These are phyloP conservation scores for Lactifluus rugatus DNA, from an alignment of 768 basidiomycete species.

Conservation along the genomic window DNA sequence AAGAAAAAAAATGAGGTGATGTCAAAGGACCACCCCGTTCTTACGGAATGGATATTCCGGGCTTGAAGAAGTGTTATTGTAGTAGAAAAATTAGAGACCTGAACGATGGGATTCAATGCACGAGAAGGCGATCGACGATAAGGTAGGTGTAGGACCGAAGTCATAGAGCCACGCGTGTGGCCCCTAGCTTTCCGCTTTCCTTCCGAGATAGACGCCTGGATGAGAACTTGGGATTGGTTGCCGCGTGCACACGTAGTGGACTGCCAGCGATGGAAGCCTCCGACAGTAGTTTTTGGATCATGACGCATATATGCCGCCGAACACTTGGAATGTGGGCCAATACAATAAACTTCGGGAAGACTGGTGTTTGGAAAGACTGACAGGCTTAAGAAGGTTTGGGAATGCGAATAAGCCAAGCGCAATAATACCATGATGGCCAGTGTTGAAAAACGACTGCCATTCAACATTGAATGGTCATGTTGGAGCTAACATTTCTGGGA, in stretches of 20 bases:
- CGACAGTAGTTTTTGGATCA: background rate
- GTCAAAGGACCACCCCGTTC: background rate
- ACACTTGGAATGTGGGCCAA: background rate
- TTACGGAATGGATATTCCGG: slow-evolving; percentile 9
- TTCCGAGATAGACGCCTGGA: slow-evolving; percentile 7
- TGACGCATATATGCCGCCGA: background rate
- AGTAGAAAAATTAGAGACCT: background rate
- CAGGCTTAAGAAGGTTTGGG: background rate
- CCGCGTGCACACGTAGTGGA: background rate
- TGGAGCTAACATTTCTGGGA: background rate
- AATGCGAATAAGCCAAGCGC: background rate
- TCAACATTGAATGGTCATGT: background rate
- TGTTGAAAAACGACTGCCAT: background rate
- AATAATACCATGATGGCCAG: background rate
- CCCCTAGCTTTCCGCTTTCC: background rate
- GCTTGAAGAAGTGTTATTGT: background rate
- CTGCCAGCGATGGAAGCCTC: background rate
- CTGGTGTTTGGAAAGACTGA: background rate
- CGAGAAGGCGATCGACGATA: background rate
- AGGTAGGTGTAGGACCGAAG: background rate
- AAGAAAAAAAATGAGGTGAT: background rate
- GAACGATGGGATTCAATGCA: background rate
- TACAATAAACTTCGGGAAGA: background rate
- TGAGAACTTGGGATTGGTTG: background rate
- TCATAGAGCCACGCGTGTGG: background rate